Evolutionary conservation across 768 basidiomycete species (phyloP), one percentile per base, ranked within the genome.

Genomic region (Mycena kentingensis): DNA sequence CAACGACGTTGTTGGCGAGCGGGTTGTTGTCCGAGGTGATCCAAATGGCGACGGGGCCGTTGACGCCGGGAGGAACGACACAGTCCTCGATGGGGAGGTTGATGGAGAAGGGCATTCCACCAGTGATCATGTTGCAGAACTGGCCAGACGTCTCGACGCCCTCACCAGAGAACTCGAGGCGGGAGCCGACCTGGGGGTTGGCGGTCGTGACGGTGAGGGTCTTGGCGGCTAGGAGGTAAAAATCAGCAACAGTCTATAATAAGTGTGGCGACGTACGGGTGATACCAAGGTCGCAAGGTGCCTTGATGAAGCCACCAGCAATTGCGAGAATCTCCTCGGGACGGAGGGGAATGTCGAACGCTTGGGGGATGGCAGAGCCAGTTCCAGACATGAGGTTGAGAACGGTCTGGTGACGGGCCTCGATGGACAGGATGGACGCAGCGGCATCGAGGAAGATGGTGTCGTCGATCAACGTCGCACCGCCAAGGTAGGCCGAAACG

Each of bases 351-450:
- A 92, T 72, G 65, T 93, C 91, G 64, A 91, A 93, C 1, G 87
- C 74, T 37, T 77, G 67, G 4, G 90, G 84, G 49, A 88, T 81
- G 16, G 83, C 74, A 3, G 76, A 76, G 15, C 80, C 84, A 53
- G 68, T 70, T 15, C 78, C 76, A 37, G 78, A 78, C 47, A 93
- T 60, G 55, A 90, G 61, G 72, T 93, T 92, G 46, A 91, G 77
- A 36, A 93, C 68, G 1, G 86, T 84, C 65, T 87, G 84, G 62
- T 94, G 91, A 41, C 91, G 85, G n/a, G 89, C 85, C 64, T 93
- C 91, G 41, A 90, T 76, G 25, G 89, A 85, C 67, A 88, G 62
- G 64, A 92, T 92, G 22, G 84, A 82, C 7, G 77, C 87, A 34
- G 88, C 89, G n/a, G 81, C 75, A 47, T 77, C 76, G 44, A 89